These are phyloP conservation scores for Wickerhamiella infanticola DNA, from an alignment of 1,139 yeast genomes.

Conservation along the genomic window DNA sequence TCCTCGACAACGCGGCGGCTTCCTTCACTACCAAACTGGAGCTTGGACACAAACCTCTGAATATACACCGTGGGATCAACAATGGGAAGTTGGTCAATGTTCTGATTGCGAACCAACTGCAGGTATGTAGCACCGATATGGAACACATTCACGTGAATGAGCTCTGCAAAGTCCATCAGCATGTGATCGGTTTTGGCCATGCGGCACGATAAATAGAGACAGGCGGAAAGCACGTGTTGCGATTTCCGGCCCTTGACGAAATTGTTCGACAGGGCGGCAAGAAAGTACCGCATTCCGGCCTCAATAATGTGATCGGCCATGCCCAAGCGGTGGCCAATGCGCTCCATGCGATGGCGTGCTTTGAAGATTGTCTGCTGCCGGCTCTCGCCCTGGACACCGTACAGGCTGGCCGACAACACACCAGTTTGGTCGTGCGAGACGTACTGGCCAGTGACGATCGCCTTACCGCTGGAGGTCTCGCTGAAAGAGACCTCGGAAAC, in stretches of 20 bases:
- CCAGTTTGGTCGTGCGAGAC: conserved; percentile 64
- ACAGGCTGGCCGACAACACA: conserved; percentile 46
- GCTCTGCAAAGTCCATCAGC: conserved; percentile 86
- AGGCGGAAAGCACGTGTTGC: conserved; percentile 88
- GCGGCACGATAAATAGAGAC: conserved; percentile 88
- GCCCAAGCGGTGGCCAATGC: conserved; percentile 60
- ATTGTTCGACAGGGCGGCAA: conserved; percentile 66
- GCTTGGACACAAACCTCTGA: conserved; percentile 79
- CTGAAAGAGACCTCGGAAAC: conserved; percentile 93
- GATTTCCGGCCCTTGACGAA: conserved; percentile 93
- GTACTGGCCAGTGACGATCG: conserved; percentile 88
- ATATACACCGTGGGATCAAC: conserved; percentile 92
- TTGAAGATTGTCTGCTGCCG: conserved; percentile 76
- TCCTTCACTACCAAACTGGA: conserved; percentile 55
- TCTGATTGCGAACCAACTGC: conserved; percentile 71
- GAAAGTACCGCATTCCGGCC: conserved; percentile 80
- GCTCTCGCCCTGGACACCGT: conserved; percentile 55
- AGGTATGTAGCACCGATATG: conserved; percentile 91
- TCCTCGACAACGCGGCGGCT: conserved; percentile 61
- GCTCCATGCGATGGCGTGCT: conserved; percentile 61
- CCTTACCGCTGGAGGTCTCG: conserved; percentile 85
- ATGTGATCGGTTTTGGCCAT: conserved; percentile 82
- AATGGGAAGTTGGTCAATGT: conserved; percentile 59
- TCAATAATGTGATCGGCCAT: conserved; percentile 78
- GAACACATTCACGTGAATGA: conserved; percentile 80